Conservation (phyloP, 2,329 filamentous ascomycete genomes). For the Penicillium palitans region DNA sequence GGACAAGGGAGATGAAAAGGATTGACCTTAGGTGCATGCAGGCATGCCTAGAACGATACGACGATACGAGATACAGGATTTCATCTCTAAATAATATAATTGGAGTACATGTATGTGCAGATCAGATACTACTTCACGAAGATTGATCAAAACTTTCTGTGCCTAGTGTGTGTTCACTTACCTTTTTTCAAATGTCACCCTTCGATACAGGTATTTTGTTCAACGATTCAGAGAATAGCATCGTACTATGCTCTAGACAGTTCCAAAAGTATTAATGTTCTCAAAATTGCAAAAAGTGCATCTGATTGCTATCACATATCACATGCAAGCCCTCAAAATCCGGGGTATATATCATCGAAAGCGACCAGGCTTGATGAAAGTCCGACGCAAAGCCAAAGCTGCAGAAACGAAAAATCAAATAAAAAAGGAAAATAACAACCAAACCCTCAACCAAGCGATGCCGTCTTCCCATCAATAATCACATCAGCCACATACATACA, state of each 20-base stretch:
- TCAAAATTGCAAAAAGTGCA: not conserved
- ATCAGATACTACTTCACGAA: not conserved
- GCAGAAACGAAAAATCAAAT: not conserved
- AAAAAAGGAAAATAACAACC: not conserved
- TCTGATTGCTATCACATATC: not conserved
- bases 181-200: not conserved
- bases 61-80: not conserved
- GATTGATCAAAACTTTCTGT: not conserved
- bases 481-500: constrained; percentile 36
- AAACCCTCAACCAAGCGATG: constrained; percentile 16
- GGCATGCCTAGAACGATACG: not conserved
- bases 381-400: not conserved
- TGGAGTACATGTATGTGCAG: not conserved
- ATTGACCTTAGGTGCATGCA: not conserved
- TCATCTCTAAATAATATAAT: not conserved
- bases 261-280: no score
- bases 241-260: not conserved
- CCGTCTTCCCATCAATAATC: constrained; percentile 20
- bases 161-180: no score
- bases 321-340: not conserved
- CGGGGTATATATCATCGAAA: constrained; percentile 9
- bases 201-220: not conserved
- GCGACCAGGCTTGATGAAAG: not conserved
- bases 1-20: constrained; percentile 14
- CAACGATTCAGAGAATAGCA: no score